These are phyloP conservation scores for Penicillium canariense DNA, from an alignment of 495 filamentous ascomycete species.

Conservation along the genomic window DNA sequence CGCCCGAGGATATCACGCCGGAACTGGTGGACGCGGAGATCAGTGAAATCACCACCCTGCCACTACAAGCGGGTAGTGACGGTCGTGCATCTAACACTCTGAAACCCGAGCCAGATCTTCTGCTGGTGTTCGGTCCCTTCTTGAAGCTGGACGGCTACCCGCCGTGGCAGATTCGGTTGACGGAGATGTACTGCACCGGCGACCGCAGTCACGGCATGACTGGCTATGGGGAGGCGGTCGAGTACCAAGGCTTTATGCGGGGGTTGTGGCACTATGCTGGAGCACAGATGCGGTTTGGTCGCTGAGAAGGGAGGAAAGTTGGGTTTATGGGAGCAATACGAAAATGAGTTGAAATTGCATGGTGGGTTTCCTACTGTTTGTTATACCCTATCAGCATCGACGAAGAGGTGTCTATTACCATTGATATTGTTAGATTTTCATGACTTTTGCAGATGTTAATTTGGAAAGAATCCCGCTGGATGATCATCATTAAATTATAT, in stretches of 20 bases:
- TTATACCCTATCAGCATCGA: constrained; percentile 17
- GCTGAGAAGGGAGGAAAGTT: constrained; percentile 43
- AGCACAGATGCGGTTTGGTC: constrained; percentile 85
- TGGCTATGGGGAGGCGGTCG: constrained; percentile 58
- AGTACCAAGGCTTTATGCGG: constrained; percentile 88
- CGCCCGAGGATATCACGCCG: constrained; percentile 70
- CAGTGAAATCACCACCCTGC: constrained; percentile 52
- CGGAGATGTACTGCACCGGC: constrained; percentile 77
- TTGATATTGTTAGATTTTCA: constrained; percentile 2
- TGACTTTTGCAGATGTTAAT: constrained; percentile 1
- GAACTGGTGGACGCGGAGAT: constrained; percentile 92
- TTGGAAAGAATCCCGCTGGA: background rate
- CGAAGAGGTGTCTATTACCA: background rate
- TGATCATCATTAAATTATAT: constrained; percentile 9
- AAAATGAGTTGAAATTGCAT: constrained; percentile 1
- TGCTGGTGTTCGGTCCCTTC: constrained; percentile 79
- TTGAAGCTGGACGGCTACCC: constrained; percentile 88
- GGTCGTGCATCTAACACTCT: constrained; percentile 9
- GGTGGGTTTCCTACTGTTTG: constrained; percentile 5
- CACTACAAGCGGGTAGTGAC: constrained; percentile 24
- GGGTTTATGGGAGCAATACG: background rate
- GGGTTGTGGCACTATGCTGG: constrained; percentile 80
- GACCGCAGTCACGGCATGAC: constrained; percentile 38
- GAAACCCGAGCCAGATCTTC: constrained; percentile 75
- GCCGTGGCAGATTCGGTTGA: constrained; percentile 91